Evolutionary conservation across 192 early-diverging fungal genomes (phyloP).

Genomic region (Chytriomyces sp.): DNA sequence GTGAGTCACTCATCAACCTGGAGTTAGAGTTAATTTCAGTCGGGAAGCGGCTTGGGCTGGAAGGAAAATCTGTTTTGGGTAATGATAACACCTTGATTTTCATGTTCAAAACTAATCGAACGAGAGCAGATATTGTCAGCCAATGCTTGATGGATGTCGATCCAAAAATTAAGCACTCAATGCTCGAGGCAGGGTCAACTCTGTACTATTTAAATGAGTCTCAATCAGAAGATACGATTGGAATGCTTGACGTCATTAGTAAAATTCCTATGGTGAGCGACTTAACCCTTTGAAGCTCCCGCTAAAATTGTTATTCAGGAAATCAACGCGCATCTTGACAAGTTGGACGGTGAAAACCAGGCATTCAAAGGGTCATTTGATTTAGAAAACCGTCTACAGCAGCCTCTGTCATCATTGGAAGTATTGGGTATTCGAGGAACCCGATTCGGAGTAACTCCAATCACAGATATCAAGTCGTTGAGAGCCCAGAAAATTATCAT

Average conservation of each 20-base stretch:
- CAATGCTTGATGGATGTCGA: slow-evolving; percentile 25
- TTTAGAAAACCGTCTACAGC: slow-evolving; percentile 1
- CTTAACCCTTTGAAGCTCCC: background rate
- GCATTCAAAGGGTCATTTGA: slow-evolving; percentile 7
- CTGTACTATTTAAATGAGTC: slow-evolving; percentile 70
- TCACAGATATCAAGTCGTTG: slow-evolving; percentile 35
- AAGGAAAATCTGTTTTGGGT: slow-evolving; percentile 20
- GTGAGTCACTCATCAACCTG: slow-evolving; percentile 9
- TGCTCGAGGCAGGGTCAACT: slow-evolving; percentile 72
- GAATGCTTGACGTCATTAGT: slow-evolving; percentile 45
- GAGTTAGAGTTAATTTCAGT: slow-evolving; percentile 13
- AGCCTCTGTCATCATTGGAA: slow-evolving; percentile 18
- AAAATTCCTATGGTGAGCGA: slow-evolving; percentile 56
- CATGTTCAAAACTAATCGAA: background rate
- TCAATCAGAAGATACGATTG: slow-evolving; percentile 28
- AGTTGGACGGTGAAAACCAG: background rate
- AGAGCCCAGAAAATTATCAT: slow-evolving; percentile 16
- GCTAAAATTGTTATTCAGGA: slow-evolving; percentile 15
- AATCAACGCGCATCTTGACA: slow-evolving; percentile 13
- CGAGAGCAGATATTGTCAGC: slow-evolving; percentile 5
- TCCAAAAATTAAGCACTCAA: slow-evolving; percentile 61
- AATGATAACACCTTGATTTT: background rate
- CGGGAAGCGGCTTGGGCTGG: slow-evolving; percentile 7
- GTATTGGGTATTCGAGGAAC: slow-evolving; percentile 11
- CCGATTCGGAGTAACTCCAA: slow-evolving; percentile 22